phyloP scores from a whole-genome alignment of 768 basidiomycete species.

The Tulasnella sp. region DNA sequence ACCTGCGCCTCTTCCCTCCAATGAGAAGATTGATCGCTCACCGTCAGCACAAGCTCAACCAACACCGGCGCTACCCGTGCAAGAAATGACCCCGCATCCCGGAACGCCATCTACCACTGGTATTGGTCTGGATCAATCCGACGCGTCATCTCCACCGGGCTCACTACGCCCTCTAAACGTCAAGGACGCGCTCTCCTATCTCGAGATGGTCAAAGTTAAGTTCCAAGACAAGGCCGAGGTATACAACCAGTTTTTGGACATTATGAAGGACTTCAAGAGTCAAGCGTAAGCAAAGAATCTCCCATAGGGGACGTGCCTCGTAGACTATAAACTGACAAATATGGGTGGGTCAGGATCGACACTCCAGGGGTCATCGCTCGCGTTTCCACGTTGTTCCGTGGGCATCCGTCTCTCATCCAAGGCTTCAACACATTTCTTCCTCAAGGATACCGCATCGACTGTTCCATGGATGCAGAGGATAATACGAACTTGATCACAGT shows the following conservation, averaged over 20 bases:
- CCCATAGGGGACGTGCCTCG: background rate
- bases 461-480: slow-evolving; percentile 22
- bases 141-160: slow-evolving; percentile 12
- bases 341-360: slow-evolving; percentile 57
- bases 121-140: slow-evolving; percentile 1
- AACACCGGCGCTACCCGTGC: background rate
- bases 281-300: slow-evolving; percentile 51
- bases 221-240: slow-evolving; percentile 23
- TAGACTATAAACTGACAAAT: background rate
- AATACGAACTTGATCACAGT: slow-evolving; percentile 36
- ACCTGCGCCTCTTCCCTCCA: background rate
- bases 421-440: slow-evolving; percentile 99
- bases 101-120: slow-evolving; percentile 9
- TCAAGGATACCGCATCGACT: slow-evolving; percentile 84
- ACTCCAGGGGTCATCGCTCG: slow-evolving; percentile 95
- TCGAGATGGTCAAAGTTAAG: slow-evolving; percentile 27
- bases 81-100: background rate
- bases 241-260: slow-evolving; percentile 23
- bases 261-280: slow-evolving; percentile 92
- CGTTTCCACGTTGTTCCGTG: slow-evolving; percentile 85
- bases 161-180: slow-evolving; percentile 15
- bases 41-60: no score
- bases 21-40: background rate
- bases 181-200: slow-evolving; percentile 25
- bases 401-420: slow-evolving; percentile 83